A percentile compares a stretch with the other conserved stretches of the same genome.
phyloP scores from a whole-genome alignment of 805 yeast genomes.

The Komagataella phaffii region DNA sequence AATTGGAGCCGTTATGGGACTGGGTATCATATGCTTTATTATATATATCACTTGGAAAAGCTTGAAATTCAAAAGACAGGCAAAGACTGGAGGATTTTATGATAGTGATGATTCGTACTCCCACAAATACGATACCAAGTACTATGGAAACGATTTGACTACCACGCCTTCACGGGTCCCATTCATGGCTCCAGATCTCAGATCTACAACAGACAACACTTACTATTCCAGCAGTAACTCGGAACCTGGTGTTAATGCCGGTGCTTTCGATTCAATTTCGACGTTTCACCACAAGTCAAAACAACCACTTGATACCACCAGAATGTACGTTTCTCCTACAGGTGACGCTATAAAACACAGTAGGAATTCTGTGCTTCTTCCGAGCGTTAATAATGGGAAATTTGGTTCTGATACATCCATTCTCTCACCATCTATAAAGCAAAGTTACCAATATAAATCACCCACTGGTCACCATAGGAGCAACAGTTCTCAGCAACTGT shows the following conservation, averaged over 20 bases:
- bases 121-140: not conserved
- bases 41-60: conserved; percentile 1
- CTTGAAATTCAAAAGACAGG: not conserved
- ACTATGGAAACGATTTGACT: not conserved
- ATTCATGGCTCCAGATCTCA: not conserved
- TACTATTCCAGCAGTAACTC: not conserved
- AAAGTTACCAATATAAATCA: not conserved
- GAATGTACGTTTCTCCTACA: conserved; percentile 69
- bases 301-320: conserved; percentile 20
- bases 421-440: not conserved
- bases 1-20: conserved; percentile 58
- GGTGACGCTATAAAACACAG: conserved; percentile 40
- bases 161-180: conserved; percentile 12
- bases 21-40: conserved; percentile 28
- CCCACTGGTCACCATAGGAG: not conserved
- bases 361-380: not conserved
- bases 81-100: not conserved
- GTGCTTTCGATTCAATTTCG: not conserved
- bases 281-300: not conserved
- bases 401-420: not conserved
- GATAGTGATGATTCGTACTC: not conserved
- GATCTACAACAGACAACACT: not conserved
- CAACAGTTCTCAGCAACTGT: not conserved
- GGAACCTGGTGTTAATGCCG: not conserved
- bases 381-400: not conserved